Evolutionary conservation across 2,329 filamentous ascomycete species (phyloP), one percentile per base, ranked within the genome.

Genomic region (Didymella keratinophila): DNA sequence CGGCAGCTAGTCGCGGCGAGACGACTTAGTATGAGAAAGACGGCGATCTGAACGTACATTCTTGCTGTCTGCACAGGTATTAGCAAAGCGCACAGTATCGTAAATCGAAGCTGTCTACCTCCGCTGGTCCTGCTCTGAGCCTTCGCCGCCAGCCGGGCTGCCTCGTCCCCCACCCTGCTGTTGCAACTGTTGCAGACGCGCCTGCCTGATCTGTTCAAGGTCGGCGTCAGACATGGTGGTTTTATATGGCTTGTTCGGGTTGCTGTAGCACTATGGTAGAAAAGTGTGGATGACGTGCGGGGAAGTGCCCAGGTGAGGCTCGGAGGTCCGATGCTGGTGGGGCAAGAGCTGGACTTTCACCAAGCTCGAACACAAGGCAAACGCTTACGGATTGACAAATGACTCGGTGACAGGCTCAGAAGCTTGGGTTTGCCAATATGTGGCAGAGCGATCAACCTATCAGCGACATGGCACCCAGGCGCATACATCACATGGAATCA

Each of bases 121-220:
- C 83, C 56, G 56, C 43, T 58, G 56, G 56, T 91, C 87, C 63
- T 91, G 80, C 56, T 81, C 78, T 48, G 78, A 79, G 68, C 80
- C 82, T 51, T 78, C 75, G 52, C 82, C 82, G 65, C 80, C 41
- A 11, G 21, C 41, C 2, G 56, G 30, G 18, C 56, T 58, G 60
- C 81, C 79, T 45, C 79, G 78, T 52, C 78, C 79, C 57, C 82
- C 90, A 83, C 69, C 67, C 72, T 87, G 83, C 70, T 93, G 85
- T 79, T 96, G 95, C 67, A 98, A 89, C 81, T 99, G 93, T 79
- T 94, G 91, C 53, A 97, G 88, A 63, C 95, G 92, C 71, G 94
- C 94, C 78, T 92, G 90, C 76, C 94, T 85, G 75, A 98, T 97
- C 90, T 97, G 85, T 74, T 89, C 87, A 57, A 89, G 79, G 73